Evolutionary conservation across 495 filamentous ascomycete species (phyloP).

Genomic region (Lineolata rhizophorae): DNA sequence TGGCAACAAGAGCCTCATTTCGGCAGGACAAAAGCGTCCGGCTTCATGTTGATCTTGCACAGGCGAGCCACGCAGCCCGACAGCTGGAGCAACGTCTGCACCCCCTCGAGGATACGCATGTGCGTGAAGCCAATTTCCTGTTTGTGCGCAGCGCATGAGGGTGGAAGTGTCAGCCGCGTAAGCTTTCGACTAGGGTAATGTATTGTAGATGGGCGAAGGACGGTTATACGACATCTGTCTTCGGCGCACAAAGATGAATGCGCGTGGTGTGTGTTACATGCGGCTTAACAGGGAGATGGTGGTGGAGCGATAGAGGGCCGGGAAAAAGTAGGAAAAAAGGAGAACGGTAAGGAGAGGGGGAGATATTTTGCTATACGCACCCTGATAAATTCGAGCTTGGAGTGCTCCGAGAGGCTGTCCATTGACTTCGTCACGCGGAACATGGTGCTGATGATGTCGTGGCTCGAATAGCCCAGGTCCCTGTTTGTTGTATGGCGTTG

Average conservation of each 20-base stretch:
- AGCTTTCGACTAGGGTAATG: no score
- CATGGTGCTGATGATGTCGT: constrained; percentile 98
- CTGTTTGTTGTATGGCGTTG: constrained; percentile 15
- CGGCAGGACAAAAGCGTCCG: constrained; percentile 42
- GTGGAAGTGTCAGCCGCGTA: no score
- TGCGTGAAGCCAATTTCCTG: constrained; percentile 93
- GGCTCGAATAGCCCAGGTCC: constrained; percentile 76
- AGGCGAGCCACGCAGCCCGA: constrained; percentile 78
- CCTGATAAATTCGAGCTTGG: constrained; percentile 86
- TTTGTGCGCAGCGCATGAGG: no score
- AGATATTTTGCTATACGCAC: constrained; percentile 2
- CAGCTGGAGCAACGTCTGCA: constrained; percentile 83
- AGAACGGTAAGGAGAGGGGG: not conserved
- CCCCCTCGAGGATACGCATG: constrained; percentile 93
- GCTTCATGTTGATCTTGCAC: constrained; percentile 88
- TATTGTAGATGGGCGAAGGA: no score
- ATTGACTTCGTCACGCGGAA: constrained; percentile 96
- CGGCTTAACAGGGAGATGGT: no score
- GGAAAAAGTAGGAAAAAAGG: no score
- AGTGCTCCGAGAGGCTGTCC: constrained; percentile 69
- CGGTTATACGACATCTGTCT: no score
- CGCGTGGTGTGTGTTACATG: no score
- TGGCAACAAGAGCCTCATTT: no score
- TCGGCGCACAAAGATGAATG: no score
- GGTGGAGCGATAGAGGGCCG: no score